A percentile compares a stretch with the other conserved stretches of the same genome.
phyloP scores from a whole-genome alignment of 495 filamentous ascomycete species.

The Hypoxylon intermedium region DNA sequence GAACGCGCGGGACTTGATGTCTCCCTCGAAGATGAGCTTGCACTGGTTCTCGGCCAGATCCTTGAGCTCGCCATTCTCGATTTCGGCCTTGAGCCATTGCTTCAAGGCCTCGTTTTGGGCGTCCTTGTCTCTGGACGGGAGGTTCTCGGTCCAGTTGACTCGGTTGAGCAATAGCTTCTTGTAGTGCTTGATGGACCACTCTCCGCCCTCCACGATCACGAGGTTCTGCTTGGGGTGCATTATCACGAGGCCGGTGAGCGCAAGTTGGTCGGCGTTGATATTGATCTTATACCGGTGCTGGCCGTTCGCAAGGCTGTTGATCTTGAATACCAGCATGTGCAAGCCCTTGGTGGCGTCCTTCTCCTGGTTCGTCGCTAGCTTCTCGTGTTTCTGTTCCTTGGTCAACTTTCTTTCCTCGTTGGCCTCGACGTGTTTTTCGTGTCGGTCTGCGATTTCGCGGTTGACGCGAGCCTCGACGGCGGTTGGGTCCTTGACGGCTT shows the following conservation, averaged over 20 bases:
- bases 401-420: slow-evolving; percentile 92
- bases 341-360: slow-evolving; percentile 88
- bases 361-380: slow-evolving; percentile 81
- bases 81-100: slow-evolving; percentile 77
- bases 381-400: slow-evolving; percentile 87
- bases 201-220: slow-evolving; percentile 90
- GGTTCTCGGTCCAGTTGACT: slow-evolving; percentile 93
- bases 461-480: slow-evolving; percentile 95
- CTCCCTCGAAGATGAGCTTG: slow-evolving; percentile 84
- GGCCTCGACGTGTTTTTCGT: slow-evolving; percentile 71
- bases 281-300: slow-evolving; percentile 91
- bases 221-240: slow-evolving; percentile 87
- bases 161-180: slow-evolving; percentile 87
- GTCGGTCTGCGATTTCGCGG: slow-evolving; percentile 84
- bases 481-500: slow-evolving; percentile 96
- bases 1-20: slow-evolving; percentile 77
- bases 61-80: slow-evolving; percentile 79
- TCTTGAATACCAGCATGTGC: slow-evolving; percentile 82
- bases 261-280: slow-evolving; percentile 87
- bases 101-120: slow-evolving; percentile 67
- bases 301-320: slow-evolving; percentile 85
- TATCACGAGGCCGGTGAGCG: slow-evolving; percentile 84
- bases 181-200: slow-evolving; percentile 78
- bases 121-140: slow-evolving; percentile 66
- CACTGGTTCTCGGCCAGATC: slow-evolving; percentile 83